A percentile compares a stretch with the other conserved stretches of the same genome.
These are phyloP conservation scores for Carallia brachiata DNA, from an alignment of 345 rosid species.

Conservation along the genomic window DNA sequence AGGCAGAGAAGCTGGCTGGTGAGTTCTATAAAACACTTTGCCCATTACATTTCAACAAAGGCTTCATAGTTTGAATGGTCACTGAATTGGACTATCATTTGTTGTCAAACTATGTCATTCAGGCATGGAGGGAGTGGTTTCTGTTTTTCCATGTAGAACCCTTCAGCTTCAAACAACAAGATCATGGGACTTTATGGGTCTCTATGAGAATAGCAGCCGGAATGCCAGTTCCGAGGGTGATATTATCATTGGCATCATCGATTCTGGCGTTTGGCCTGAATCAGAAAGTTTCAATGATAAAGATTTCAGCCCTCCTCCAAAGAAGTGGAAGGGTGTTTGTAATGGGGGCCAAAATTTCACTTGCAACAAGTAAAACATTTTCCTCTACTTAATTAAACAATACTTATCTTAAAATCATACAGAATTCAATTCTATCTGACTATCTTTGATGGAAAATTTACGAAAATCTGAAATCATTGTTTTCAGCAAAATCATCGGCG, in stretches of 20 bases:
- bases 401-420: neutral
- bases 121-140: slow-evolving; percentile 39
- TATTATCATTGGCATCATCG: slow-evolving; percentile 12
- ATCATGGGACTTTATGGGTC: slow-evolving; percentile 62
- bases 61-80: no score
- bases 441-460: no score
- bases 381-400: no score
- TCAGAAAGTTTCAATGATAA: slow-evolving; percentile 7
- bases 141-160: slow-evolving; percentile 41
- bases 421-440: no score
- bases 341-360: slow-evolving; percentile 7
- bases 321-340: slow-evolving; percentile 12
- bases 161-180: slow-evolving; percentile 40
- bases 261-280: slow-evolving; percentile 14
- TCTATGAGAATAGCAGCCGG: slow-evolving; percentile 14
- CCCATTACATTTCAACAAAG: no score
- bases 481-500: slow-evolving; percentile 19
- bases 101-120: neutral
- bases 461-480: neutral
- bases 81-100: no score
- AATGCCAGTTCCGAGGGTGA: neutral
- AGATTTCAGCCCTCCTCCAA: neutral
- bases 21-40: no score
- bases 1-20: no score
- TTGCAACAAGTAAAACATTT: slow-evolving; percentile 19